Evolutionary conservation across 495 filamentous ascomycete genomes (phyloP), one percentile per base, ranked within the genome.

Genomic region (Aspergillus leporis): DNA sequence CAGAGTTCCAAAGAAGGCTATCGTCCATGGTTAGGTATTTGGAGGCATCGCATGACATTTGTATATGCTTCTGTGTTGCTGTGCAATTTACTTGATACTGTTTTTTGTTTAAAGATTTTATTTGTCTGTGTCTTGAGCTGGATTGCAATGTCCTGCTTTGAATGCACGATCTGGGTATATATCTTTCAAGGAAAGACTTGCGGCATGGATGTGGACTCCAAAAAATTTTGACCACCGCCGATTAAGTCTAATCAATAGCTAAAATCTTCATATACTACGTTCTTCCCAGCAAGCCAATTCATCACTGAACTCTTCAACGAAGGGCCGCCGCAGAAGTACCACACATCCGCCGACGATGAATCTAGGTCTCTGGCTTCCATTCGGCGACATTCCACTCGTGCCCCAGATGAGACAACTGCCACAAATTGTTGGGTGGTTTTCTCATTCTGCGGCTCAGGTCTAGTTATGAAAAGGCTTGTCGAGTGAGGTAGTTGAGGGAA

Each of bases 191-290:
- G 3, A 28, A 6, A 28, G 3, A 3, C 25, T 28, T 28, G 25
- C 25, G 25, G 25, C 25, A 28, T 28, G 25, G 25, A 28, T 28
- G 25, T 28, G 6, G 3, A 28, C 25, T 28, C n/a, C 3, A 40
- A 36, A 36, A 41, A 16, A n/a, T 14, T 41, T n/a, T 14, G 14
- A 41, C 38, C 3, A 9, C 5, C 2, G 0, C 13, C 23, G 4
- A 34, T 13, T 21, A 34, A 55, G 52, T 49, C 5, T 19, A 21
- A 51, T 77, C 65, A 90, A 70, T 86, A 92, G 48, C 82, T 80
- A 65, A 93, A 92, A 71, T 87, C 85, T 69, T 92, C 90, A 70
- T 81, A 86, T 19, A 86, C 60, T 32, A 87, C 78, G 13, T 81
- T 78, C 61, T 87, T 83, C 4, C 81, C 86, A 19, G 76, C 72